Evolutionary conservation across 139 green algal species (phyloP), one percentile per base, ranked within the genome.

Genomic region (Volvox africanus): DNA sequence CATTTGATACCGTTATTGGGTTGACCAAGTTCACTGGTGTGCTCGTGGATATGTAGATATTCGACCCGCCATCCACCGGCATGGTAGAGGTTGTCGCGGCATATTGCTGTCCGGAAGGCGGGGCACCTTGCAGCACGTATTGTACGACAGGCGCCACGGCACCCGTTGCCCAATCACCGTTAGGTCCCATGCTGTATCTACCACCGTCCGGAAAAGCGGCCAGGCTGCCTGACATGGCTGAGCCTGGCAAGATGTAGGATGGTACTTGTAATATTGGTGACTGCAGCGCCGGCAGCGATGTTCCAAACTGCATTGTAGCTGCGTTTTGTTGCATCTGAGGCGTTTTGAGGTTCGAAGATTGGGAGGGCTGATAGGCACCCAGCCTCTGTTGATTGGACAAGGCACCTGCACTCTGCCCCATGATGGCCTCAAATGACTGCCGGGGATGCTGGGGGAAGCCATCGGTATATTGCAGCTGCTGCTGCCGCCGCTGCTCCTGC

Each of bases 21-120:
- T 90, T 90, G 16, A 84, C 32, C 5, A 90, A 50, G 20, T 80
- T 90, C 30, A 90, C 86, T 2, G 86, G 86, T 2, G 86, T 90
- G 44, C 86, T 90, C 16, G 86, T 83, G 20, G 73, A 90, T 5
- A 90, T 80, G 69, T 90, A 76, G 69, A 90, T 90, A 32, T 50
- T 83, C 65, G 86, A 69, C 9, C 37, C 28, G 26, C 28, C 65
- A 1, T 18, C 21, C 26, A 35, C 84, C 14, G 50, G 20, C 1
- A 9, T 30, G 35, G 21, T 20, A 1, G 84, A 50, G 1, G 69
- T 67, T 32, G 69, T 24, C 5, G 55, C 14, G 17, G 68, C 62
- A 50, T 82, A 82, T 36, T 55, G 65, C 69, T 33, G 84, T 30
- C 13, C 36, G 20, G 36, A 16, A 30, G 71, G 71, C 22, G 32